phyloP scores from a whole-genome alignment of 768 basidiomycete genomes.

The Tricholoma sp. region DNA sequence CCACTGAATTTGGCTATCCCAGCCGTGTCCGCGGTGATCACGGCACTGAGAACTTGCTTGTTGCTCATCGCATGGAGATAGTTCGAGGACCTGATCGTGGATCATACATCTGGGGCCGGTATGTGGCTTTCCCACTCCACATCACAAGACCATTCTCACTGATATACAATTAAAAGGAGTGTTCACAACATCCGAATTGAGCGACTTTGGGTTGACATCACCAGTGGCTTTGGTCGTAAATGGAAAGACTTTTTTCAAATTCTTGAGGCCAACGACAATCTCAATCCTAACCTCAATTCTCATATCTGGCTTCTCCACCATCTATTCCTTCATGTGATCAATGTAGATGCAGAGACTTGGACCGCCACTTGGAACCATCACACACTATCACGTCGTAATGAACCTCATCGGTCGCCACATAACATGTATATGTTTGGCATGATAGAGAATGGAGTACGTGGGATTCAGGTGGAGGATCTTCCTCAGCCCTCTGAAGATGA shows the following conservation, averaged over 20 bases:
- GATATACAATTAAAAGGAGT: conserved; percentile 18
- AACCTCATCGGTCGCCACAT: conserved; percentile 14
- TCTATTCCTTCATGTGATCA: conserved; percentile 28
- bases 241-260: conserved; percentile 34
- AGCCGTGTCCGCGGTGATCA: conserved; percentile 28
- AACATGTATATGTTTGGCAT: conserved; percentile 29
- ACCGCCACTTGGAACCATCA: conserved; percentile 32
- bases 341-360: conserved; percentile 27
- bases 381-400: conserved; percentile 13
- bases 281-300: conserved; percentile 17
- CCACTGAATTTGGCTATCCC: conserved; percentile 23
- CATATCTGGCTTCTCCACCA: conserved; percentile 38
- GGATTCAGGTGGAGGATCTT: conserved; percentile 11
- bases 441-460: conserved; percentile 23
- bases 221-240: conserved; percentile 25
- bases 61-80: conserved; percentile 25
- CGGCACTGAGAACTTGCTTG: conserved; percentile 27
- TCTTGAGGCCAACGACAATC: conserved; percentile 24
- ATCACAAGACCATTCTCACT: conserved; percentile 1
- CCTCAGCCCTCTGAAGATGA: conserved; percentile 9
- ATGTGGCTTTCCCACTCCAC: background rate
- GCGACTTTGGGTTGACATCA: conserved; percentile 34
- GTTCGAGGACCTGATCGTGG: conserved; percentile 15
- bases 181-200: conserved; percentile 38
- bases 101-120: conserved; percentile 36